These are phyloP conservation scores for Phytophthora pluvialis DNA, from an alignment of 352 stramenopile species.

Conservation along the genomic window DNA sequence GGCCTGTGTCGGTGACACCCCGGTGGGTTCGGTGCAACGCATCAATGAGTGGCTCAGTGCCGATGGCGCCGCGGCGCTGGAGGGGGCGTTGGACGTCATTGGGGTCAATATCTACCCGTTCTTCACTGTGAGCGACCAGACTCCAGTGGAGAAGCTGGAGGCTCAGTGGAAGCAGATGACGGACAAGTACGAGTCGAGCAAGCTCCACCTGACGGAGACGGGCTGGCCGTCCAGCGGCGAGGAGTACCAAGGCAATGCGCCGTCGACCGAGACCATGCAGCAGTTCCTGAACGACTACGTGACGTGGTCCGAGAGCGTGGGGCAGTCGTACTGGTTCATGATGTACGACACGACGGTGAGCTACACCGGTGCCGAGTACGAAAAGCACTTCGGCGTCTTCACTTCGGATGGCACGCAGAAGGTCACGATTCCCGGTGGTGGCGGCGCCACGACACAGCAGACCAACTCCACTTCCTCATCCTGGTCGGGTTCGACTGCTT, in stretches of 20 bases:
- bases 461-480: conserved; percentile 22
- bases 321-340: conserved; percentile 67
- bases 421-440: conserved; percentile 41
- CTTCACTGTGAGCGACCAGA: conserved; percentile 49
- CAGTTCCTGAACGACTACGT: conserved; percentile 55
- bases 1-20: conserved; percentile 42
- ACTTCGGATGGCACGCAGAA: conserved; percentile 42
- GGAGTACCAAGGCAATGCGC: conserved; percentile 42
- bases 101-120: conserved; percentile 84
- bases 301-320: conserved; percentile 39
- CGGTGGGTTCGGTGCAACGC: conserved; percentile 69
- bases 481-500: conserved; percentile 5
- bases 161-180: conserved; percentile 56
- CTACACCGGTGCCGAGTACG: conserved; percentile 55
- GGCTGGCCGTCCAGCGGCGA: conserved; percentile 60
- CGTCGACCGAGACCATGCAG: conserved; percentile 48
- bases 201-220: conserved; percentile 62
- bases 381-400: conserved; percentile 67
- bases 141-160: conserved; percentile 57
- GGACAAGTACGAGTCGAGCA: conserved; percentile 46
- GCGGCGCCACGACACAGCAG: conserved; percentile 2
- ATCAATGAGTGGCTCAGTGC: conserved; percentile 70
- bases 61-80: conserved; percentile 41
- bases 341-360: conserved; percentile 65
- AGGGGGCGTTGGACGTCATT: conserved; percentile 43